phyloP scores from a whole-genome alignment of 2,329 filamentous ascomycete genomes.

The Neonectria punicea region DNA sequence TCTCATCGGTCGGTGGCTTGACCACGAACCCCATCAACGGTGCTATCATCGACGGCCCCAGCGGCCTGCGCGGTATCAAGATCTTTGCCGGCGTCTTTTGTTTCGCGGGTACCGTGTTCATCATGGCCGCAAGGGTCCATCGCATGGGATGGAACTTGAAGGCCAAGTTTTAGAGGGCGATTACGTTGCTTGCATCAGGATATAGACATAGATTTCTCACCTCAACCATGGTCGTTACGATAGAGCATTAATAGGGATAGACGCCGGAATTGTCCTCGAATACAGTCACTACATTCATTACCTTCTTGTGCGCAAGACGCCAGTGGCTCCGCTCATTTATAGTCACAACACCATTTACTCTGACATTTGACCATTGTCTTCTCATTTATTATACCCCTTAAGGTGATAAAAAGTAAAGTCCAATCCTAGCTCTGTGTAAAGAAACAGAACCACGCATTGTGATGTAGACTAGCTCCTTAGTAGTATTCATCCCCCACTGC shows the following conservation, averaged over 20 bases:
- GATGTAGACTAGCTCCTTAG: no score
- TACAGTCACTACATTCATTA: neutral
- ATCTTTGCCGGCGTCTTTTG: conserved; percentile 46
- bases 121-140: conserved; percentile 23
- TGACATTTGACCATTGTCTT: neutral
- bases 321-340: neutral
- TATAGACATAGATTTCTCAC: neutral
- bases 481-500: no score
- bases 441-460: no score
- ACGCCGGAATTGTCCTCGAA: neutral
- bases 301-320: neutral
- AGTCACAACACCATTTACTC: neutral
- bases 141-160: conserved; percentile 15
- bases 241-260: neutral
- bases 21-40: conserved; percentile 68
- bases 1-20: conserved; percentile 65
- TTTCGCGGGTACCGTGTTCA: conserved; percentile 31
- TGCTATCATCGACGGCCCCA: conserved; percentile 47
- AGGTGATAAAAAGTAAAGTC: no score
- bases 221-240: neutral
- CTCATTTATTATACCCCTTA: no score
- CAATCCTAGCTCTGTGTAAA: no score
- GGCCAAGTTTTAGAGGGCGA: conserved; percentile 8
- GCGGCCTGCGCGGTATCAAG: conserved; percentile 50
- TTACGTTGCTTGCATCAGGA: neutral